phyloP scores from a whole-genome alignment of 768 basidiomycete species.

The Lyophyllum decastes region DNA sequence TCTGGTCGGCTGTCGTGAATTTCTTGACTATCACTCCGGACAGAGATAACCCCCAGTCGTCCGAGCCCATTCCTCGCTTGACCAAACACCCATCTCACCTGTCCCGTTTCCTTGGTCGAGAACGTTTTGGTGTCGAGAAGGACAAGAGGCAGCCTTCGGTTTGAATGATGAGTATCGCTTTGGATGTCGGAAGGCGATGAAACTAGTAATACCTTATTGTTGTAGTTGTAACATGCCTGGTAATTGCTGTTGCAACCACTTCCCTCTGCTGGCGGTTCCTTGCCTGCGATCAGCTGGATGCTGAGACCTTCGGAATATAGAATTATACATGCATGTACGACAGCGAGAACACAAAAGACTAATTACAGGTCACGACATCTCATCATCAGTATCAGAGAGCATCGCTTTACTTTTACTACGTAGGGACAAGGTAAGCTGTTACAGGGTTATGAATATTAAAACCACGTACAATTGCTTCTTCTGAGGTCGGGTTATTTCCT shows the following conservation, averaged over 20 bases:
- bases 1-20: slow-evolving; percentile 70
- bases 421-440: slow-evolving; percentile 8
- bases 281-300: not conserved
- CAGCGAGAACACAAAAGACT: not conserved
- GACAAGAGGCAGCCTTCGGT: not conserved
- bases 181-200: too few relatives aligned
- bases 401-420: slow-evolving; percentile 86
- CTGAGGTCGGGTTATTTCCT: slow-evolving; percentile 57
- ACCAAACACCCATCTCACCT: slow-evolving; percentile 8
- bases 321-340: slow-evolving; percentile 5
- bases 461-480: slow-evolving; percentile 75
- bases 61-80: not conserved
- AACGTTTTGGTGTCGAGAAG: slow-evolving; percentile 6
- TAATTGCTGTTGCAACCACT: too few relatives aligned
- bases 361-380: slow-evolving; percentile 53
- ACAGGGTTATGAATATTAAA: not conserved
- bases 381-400: slow-evolving; percentile 87
- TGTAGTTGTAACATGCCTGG: too few relatives aligned
- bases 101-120: slow-evolving; percentile 6
- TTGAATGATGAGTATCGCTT: not conserved
- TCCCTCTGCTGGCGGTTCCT: too few relatives aligned
- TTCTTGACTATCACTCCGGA: slow-evolving; percentile 60
- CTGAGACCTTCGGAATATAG: slow-evolving; percentile 1
- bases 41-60: slow-evolving; percentile 26
- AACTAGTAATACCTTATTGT: too few relatives aligned